phyloP scores from a whole-genome alignment of 139 green algal species.

The Ettlia oleoabundans region DNA sequence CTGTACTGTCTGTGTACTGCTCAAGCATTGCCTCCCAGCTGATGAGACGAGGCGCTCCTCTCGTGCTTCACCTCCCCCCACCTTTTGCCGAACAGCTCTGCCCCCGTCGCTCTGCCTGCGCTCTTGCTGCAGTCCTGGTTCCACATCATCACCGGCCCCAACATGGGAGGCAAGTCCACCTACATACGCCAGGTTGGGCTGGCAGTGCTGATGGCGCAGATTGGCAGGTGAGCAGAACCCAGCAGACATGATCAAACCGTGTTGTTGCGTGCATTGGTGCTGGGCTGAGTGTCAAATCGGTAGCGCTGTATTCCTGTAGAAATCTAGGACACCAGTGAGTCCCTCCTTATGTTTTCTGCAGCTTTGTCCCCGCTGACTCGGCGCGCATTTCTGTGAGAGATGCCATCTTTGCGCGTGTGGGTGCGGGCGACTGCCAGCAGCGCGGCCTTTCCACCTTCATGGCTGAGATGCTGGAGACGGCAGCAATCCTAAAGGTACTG shows the following conservation, averaged over 20 bases:
- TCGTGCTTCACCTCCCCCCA: no score
- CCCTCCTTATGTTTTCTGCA: slow-evolving; percentile 13
- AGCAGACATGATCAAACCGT: neutral
- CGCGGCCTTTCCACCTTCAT: slow-evolving; percentile 98
- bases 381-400: slow-evolving; percentile 90
- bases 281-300: no score
- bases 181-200: slow-evolving; percentile 96
- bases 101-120: neutral
- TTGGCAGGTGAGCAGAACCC: slow-evolving; percentile 57
- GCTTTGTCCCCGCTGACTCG: slow-evolving; percentile 88
- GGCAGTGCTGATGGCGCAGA: slow-evolving; percentile 90
- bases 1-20: no score
- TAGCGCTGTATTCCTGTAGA: neutral
- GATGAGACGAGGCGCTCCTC: no score
- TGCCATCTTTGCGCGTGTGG: slow-evolving; percentile 95
- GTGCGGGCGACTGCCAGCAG: slow-evolving; percentile 95
- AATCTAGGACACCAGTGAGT: neutral
- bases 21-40: no score
- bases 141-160: slow-evolving; percentile 97
- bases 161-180: slow-evolving; percentile 99
- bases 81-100: no score
- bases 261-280: neutral
- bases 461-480: slow-evolving; percentile 98
- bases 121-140: slow-evolving; percentile 80
- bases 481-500: slow-evolving; percentile 85